phyloP scores from a whole-genome alignment of 2,329 filamentous ascomycete genomes.

The Westerdykella aurantiaca region DNA sequence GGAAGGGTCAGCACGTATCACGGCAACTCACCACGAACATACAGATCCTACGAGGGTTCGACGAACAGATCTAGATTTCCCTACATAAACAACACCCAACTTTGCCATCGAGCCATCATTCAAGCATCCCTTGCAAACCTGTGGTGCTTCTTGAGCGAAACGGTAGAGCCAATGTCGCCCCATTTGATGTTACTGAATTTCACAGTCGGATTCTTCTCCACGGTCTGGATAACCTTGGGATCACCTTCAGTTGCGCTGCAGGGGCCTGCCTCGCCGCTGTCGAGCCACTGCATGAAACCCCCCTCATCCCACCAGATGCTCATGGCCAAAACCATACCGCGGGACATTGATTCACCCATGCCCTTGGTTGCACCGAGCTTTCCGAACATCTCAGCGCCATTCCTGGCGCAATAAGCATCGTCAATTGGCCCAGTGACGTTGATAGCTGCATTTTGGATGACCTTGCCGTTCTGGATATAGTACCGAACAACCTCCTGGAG shows the following conservation, averaged over 20 bases:
- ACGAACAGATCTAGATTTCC: too few species aligned
- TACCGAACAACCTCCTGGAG: constrained; percentile 59
- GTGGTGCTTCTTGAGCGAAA: constrained; percentile 15
- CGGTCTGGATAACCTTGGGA: constrained; percentile 44
- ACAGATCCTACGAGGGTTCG: too few species aligned
- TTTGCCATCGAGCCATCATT: too few species aligned
- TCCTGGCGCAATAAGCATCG: constrained; percentile 25
- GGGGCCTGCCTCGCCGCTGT: constrained; percentile 48
- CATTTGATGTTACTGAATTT: constrained; percentile 54
- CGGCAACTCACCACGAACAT: too few species aligned
- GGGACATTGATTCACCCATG: constrained; percentile 44
- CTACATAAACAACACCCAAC: too few species aligned
- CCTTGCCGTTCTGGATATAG: constrained; percentile 58
- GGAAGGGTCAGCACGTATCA: too few species aligned
- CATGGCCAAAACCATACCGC: constrained; percentile 51
- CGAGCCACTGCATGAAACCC: constrained; percentile 55
- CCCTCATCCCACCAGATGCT: constrained; percentile 53
- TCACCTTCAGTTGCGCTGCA: constrained; percentile 51
- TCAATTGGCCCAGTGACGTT: constrained; percentile 25
- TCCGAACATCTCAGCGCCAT: constrained; percentile 24
- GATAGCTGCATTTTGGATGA: constrained; percentile 51
- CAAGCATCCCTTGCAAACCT: not conserved
- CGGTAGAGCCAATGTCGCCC: constrained; percentile 57
- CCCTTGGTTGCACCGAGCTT: constrained; percentile 40
- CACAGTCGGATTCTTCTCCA: constrained; percentile 47